These are phyloP conservation scores for Hemerocallis citrina DNA, from an alignment of 106 monocot species.

Conservation along the genomic window DNA sequence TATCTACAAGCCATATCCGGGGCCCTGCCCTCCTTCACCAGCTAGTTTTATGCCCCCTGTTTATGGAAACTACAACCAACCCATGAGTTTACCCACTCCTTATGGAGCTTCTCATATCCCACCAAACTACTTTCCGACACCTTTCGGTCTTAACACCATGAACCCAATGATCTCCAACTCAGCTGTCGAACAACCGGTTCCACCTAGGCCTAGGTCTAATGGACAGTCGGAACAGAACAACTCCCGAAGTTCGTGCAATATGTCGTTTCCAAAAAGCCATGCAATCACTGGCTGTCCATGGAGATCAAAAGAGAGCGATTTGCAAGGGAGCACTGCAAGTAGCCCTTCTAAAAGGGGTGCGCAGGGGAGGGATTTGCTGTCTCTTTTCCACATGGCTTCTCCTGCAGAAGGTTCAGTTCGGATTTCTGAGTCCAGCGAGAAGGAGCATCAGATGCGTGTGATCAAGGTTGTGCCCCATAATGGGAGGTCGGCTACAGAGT, in stretches of 20 bases:
- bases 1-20: conserved; percentile 81
- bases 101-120: not conserved
- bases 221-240: conserved; percentile 22
- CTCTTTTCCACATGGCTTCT: conserved; percentile 24
- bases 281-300: conserved; percentile 16
- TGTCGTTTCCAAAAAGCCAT: conserved; percentile 35
- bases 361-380: conserved; percentile 17
- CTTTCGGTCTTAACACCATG: conserved; percentile 27
- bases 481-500: conserved; percentile 53
- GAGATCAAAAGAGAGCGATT: conserved; percentile 43
- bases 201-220: conserved; percentile 9
- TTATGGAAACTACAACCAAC: conserved; percentile 34
- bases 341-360: conserved; percentile 32
- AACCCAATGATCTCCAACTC: conserved; percentile 30
- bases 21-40: conserved; percentile 30
- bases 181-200: conserved; percentile 35
- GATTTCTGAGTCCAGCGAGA: conserved; percentile 10
- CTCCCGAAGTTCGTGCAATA: conserved; percentile 47
- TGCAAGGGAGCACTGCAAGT: conserved; percentile 72
- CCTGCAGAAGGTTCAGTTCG: conserved; percentile 1
- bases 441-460: conserved; percentile 26
- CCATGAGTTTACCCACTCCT: conserved; percentile 12
- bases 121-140: conserved; percentile 49
- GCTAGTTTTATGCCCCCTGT: conserved; percentile 53
- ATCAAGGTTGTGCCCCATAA: conserved; percentile 90